phyloP scores from a whole-genome alignment of 225 moss, liverwort and hornwort species.

The Rhytidiadelphus loreus region DNA sequence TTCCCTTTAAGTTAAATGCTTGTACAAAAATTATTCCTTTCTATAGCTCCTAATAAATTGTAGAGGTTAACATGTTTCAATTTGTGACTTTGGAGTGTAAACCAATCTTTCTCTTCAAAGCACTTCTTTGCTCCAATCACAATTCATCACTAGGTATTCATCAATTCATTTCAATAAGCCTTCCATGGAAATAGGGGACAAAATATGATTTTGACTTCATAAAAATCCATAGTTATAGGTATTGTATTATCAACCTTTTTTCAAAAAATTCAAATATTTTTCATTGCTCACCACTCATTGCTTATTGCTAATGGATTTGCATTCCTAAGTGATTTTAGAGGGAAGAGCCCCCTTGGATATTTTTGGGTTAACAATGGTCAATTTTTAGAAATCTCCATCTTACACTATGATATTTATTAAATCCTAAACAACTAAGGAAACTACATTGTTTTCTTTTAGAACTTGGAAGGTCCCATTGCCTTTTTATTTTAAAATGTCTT shows the following conservation, averaged over 20 bases:
- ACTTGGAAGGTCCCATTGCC: fast-evolving
- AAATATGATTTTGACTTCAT: neutral
- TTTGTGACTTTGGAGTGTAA: neutral
- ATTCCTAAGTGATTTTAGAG: no score
- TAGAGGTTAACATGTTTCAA: neutral
- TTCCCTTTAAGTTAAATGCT: neutral
- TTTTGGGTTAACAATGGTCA: no score
- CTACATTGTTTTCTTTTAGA: no score
- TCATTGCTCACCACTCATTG: no score
- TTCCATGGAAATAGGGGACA: fast-evolving
- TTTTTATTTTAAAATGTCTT: no score
- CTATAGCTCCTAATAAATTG: neutral
- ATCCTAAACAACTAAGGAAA: no score
- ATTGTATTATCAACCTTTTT: neutral
- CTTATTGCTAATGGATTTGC: no score
- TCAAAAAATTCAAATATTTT: no score
- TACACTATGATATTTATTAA: no score
- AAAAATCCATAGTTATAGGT: neutral
- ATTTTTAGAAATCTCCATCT: no score
- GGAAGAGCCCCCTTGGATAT: no score
- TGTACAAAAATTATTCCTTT: neutral
- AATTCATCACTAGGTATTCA: neutral
- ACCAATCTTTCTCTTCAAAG: neutral
- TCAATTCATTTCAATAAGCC: neutral
- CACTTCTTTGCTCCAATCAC: neutral